Evolutionary conservation across 305 asterid genomes (phyloP).

Genomic region (Fraxinus floribunda): DNA sequence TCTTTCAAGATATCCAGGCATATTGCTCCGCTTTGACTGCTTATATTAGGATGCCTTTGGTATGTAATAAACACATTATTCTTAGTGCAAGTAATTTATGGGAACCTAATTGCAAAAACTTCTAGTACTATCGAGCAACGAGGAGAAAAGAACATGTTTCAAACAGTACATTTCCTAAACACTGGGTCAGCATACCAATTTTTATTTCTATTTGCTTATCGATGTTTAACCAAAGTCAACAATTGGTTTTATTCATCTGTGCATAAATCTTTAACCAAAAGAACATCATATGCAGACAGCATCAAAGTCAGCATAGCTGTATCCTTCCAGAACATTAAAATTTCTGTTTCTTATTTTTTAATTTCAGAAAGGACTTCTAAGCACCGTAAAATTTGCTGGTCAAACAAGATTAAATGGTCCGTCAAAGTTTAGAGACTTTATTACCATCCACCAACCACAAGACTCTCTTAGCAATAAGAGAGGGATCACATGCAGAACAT

Average conservation of each 20-base stretch:
- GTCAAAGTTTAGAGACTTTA: neutral
- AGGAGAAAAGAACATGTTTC: neutral
- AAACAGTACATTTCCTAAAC: neutral
- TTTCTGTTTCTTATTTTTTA: neutral
- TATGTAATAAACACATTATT: slow-evolving; percentile 19
- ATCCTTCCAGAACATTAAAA: neutral
- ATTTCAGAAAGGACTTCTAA: neutral
- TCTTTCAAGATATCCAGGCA: slow-evolving; percentile 91
- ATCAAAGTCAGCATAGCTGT: neutral
- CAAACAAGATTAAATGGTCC: slow-evolving; percentile 1
- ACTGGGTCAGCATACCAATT: neutral
- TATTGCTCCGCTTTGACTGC: slow-evolving; percentile 99
- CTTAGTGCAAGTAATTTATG: slow-evolving; percentile 3
- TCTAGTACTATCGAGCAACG: neutral
- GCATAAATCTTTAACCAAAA: neutral
- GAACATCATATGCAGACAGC: neutral
- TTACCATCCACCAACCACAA: neutral
- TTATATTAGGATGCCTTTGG: slow-evolving; percentile 94
- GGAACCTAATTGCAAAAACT: neutral
- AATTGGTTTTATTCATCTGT: neutral
- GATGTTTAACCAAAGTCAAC: neutral
- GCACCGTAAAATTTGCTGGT: neutral
- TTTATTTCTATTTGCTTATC: neutral
- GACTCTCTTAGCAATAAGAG: neutral
- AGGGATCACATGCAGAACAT: slow-evolving; percentile 7